phyloP scores from a whole-genome alignment of 345 rosid genomes.

The Salix udensis region DNA sequence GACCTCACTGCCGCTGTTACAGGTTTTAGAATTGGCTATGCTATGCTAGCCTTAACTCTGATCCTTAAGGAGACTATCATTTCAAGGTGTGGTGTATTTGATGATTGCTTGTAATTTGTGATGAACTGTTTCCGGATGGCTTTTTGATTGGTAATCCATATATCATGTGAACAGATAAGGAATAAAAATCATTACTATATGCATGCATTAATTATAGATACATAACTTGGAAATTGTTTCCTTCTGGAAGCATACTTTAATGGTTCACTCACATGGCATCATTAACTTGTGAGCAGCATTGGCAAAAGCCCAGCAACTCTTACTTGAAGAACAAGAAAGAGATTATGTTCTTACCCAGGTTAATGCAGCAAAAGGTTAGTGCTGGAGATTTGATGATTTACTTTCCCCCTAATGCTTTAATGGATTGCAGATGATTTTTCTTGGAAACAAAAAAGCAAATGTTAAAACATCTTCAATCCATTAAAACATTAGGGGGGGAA shows the following conservation, averaged over 20 bases:
- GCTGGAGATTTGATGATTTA: neutral
- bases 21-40: neutral
- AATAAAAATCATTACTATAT: neutral
- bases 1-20: neutral
- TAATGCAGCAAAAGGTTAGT: slow-evolving; percentile 76
- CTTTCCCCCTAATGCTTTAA: neutral
- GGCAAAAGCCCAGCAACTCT: slow-evolving; percentile 88
- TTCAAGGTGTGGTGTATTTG: neutral
- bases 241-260: neutral
- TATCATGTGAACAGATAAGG: neutral
- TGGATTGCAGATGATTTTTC: neutral
- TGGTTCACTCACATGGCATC: slow-evolving; percentile 14
- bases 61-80: neutral
- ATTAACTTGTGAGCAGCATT: slow-evolving; percentile 56
- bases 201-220: neutral
- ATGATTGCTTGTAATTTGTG: neutral
- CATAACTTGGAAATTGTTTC: neutral
- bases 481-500: no score
- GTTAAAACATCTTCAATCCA: no score
- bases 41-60: neutral
- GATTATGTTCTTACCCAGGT: slow-evolving; percentile 84
- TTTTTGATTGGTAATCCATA: no score
- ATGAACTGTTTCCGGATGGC: neutral
- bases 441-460: neutral
- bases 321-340: slow-evolving; percentile 83